Evolutionary conservation across 2,329 filamentous ascomycete genomes (phyloP), one percentile per base, ranked within the genome.

Genomic region (Colletotrichum cereale): DNA sequence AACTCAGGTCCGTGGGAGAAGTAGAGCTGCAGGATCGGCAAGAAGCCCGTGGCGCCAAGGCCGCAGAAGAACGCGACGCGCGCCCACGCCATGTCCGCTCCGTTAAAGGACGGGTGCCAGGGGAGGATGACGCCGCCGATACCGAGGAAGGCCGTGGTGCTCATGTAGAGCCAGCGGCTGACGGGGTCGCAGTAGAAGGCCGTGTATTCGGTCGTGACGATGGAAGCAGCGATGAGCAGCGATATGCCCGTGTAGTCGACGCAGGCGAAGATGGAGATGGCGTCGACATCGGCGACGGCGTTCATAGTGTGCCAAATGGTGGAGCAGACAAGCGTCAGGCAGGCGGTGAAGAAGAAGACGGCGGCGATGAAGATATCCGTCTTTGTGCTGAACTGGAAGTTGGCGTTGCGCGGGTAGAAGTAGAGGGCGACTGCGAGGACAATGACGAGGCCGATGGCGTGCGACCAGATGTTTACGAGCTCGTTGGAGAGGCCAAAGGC

Each of bases 271-370:
- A 95, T 92, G 80, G 97, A 96, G 83, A 99, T 92, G 52, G 97
- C 89, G 26, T 91, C 90, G 77, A 97, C 91, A 75, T 97, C 93
- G 24, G 96, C 95, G 66, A 98, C 97, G 77, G 94, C 94, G 84
- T 96, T 97, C 95, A 99, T 98, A 34, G 96, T 98, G 84, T 99
- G 96, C 96, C 96, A 99, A 79, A 98, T 91, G 74, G 92, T 96
- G 73, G 93, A 97, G 90, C 96, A 99, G 79, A 96, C 90, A 66
- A 99, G 89, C 78, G 96, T 98, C 82, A 98, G 95, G 86, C 92
- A 95, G 56, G 96, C 96, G 58, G 96, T 96, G 78, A 97, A 93
- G 85, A 99, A 98, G 87, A 99, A 99, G 75, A 97, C 88, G 29
- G 93, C 95, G 0, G 96, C 95, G 73, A 99, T 95, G 78, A 96